phyloP scores from a whole-genome alignment of 2,329 filamentous ascomycete genomes.

The Albifimbria verrucaria region DNA sequence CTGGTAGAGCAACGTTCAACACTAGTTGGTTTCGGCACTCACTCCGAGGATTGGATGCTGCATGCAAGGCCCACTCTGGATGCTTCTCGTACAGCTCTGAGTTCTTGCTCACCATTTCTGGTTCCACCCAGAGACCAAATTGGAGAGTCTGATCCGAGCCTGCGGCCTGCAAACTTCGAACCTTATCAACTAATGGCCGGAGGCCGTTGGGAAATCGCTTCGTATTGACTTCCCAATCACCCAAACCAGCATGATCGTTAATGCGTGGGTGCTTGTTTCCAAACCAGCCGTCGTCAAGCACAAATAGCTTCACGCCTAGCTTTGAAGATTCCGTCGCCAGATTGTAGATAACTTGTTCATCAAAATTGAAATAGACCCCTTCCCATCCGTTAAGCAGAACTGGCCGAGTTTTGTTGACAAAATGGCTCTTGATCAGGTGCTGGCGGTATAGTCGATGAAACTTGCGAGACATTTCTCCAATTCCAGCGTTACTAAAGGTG shows the following conservation, averaged over 20 bases:
- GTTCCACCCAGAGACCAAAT: slow-evolving; percentile 67
- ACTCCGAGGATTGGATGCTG: slow-evolving; percentile 53
- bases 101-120: slow-evolving; percentile 64
- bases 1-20: slow-evolving; percentile 55
- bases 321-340: slow-evolving; percentile 55
- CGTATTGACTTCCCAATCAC: slow-evolving; percentile 61
- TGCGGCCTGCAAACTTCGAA: slow-evolving; percentile 46
- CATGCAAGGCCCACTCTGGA: slow-evolving; percentile 61
- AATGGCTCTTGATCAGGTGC: slow-evolving; percentile 56
- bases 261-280: slow-evolving; percentile 55
- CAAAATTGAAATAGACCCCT: slow-evolving; percentile 56
- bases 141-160: slow-evolving; percentile 41
- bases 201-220: slow-evolving; percentile 58
- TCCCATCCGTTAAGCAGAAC: slow-evolving; percentile 65
- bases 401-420: slow-evolving; percentile 48
- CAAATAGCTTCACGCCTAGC: slow-evolving; percentile 60
- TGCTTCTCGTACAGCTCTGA: slow-evolving; percentile 59
- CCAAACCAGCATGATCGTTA: slow-evolving; percentile 55
- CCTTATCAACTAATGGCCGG: slow-evolving; percentile 43
- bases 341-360: slow-evolving; percentile 51
- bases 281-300: slow-evolving; percentile 67
- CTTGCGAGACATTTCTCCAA: slow-evolving; percentile 60
- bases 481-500: slow-evolving; percentile 55
- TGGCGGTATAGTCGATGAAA: slow-evolving; percentile 60
- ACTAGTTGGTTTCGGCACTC: slow-evolving; percentile 57